phyloP scores from a whole-genome alignment of 495 filamentous ascomycete species.

The Xylaria grammica region DNA sequence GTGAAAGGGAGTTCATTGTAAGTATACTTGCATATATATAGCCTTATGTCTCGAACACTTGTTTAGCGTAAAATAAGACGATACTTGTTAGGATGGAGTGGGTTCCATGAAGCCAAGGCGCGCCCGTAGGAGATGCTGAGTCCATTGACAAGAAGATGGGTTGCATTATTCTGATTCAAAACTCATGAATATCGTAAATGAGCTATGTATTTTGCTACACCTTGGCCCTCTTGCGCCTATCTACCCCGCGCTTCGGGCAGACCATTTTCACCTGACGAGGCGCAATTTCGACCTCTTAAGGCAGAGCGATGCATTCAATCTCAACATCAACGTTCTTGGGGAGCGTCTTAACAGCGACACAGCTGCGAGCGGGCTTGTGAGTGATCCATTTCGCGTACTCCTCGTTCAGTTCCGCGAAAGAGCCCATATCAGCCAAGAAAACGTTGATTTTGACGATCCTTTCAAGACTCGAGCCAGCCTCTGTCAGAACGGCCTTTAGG shows the following conservation, averaged over 20 bases:
- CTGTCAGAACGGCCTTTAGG: constrained; percentile 75
- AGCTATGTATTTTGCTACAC: too few relatives aligned
- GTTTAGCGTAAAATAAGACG: too few relatives aligned
- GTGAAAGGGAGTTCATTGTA: neutral
- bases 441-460: constrained; percentile 83
- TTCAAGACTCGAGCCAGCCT: constrained; percentile 74
- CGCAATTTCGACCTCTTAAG: constrained; percentile 41
- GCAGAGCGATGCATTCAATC: constrained; percentile 88
- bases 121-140: too few relatives aligned
- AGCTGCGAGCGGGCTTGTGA: constrained; percentile 90
- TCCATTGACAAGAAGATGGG: too few relatives aligned
- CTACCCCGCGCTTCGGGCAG: too few relatives aligned
- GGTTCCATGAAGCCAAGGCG: too few relatives aligned
- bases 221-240: neutral
- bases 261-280: neutral
- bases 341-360: constrained; percentile 86
- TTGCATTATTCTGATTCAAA: too few relatives aligned
- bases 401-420: constrained; percentile 85
- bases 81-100: too few relatives aligned
- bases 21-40: neutral
- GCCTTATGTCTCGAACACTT: neutral
- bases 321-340: constrained; percentile 90
- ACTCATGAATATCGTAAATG: too few relatives aligned
- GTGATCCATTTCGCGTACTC: constrained; percentile 87
- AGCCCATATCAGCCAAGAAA: constrained; percentile 84